Conservation (phyloP, 495 filamentous ascomycete species). For the Talaromyces borbonicus region DNA sequence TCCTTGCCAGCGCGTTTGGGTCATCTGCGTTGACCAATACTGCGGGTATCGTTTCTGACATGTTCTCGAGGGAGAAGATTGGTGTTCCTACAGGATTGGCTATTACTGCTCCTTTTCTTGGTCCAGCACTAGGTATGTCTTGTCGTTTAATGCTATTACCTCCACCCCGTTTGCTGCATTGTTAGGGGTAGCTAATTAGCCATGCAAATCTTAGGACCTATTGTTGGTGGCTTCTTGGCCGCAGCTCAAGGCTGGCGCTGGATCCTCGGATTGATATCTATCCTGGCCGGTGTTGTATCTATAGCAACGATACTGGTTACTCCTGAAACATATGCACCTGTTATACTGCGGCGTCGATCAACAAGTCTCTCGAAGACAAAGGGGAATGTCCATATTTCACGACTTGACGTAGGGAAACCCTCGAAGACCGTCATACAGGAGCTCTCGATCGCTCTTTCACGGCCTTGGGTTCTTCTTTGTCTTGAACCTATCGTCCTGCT, state of each 20-base stretch:
- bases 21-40: slow-evolving; percentile 46
- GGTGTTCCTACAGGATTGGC: slow-evolving; percentile 43
- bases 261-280: slow-evolving; percentile 79
- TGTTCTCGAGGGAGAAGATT: slow-evolving; percentile 41
- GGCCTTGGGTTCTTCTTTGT: slow-evolving; percentile 74
- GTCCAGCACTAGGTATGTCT: slow-evolving; percentile 40
- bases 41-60: slow-evolving; percentile 49
- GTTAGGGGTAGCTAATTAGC: no score
- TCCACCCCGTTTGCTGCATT: no score
- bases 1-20: slow-evolving; percentile 56
- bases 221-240: slow-evolving; percentile 65
- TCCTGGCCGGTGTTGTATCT: slow-evolving; percentile 56
- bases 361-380: slow-evolving; percentile 56
- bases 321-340: slow-evolving; percentile 71
- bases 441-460: slow-evolving; percentile 56
- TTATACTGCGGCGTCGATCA: slow-evolving; percentile 54
- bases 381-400: slow-evolving; percentile 57
- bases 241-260: slow-evolving; percentile 68
- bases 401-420: slow-evolving; percentile 61
- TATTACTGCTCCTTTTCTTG: slow-evolving; percentile 43
- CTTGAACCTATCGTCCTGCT: slow-evolving; percentile 70
- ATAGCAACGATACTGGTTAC: slow-evolving; percentile 68
- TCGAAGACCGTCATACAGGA: slow-evolving; percentile 55
- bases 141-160: no score
- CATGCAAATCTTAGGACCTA: no score